A percentile compares a stretch with the other conserved stretches of the same genome.
These are phyloP conservation scores for Penicillium tannophilum DNA, from an alignment of 495 filamentous ascomycete species.

Conservation along the genomic window DNA sequence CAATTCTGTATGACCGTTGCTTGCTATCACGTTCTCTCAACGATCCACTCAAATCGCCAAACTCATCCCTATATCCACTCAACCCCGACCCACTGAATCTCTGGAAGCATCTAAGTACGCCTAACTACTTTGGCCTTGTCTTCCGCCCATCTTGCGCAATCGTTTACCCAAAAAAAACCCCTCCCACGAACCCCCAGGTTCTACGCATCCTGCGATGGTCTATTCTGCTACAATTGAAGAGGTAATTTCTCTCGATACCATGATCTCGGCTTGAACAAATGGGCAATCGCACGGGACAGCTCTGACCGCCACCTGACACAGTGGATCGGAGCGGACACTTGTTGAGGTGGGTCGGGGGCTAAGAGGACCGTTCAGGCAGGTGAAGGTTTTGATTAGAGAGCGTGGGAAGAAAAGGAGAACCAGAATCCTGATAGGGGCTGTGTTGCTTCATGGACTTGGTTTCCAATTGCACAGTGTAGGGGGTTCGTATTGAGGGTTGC, in stretches of 20 bases:
- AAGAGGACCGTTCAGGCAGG: neutral
- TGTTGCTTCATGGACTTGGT: no score
- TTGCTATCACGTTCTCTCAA: no score
- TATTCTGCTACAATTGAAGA: neutral
- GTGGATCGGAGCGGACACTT: neutral
- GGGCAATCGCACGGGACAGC: neutral
- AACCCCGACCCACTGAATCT: neutral
- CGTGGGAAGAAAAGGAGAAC: neutral
- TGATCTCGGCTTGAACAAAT: neutral
- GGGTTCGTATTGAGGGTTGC: no score
- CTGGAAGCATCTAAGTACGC: neutral
- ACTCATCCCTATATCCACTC: neutral
- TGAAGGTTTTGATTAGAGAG: neutral
- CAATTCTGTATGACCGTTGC: neutral
- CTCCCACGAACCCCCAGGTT: neutral
- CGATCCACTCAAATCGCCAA: neutral
- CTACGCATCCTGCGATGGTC: neutral
- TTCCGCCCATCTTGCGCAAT: no score
- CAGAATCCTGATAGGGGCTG: no score
- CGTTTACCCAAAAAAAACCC: no score
- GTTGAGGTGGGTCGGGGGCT: neutral
- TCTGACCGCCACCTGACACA: neutral
- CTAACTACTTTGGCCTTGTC: neutral
- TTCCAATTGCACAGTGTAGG: no score
- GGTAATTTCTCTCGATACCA: neutral